Percentiles rank a stretch among this genome's conserved stretches.
phyloP scores from a whole-genome alignment of 176 grass and related monocot genomes.

The Cenchrus purpureus region DNA sequence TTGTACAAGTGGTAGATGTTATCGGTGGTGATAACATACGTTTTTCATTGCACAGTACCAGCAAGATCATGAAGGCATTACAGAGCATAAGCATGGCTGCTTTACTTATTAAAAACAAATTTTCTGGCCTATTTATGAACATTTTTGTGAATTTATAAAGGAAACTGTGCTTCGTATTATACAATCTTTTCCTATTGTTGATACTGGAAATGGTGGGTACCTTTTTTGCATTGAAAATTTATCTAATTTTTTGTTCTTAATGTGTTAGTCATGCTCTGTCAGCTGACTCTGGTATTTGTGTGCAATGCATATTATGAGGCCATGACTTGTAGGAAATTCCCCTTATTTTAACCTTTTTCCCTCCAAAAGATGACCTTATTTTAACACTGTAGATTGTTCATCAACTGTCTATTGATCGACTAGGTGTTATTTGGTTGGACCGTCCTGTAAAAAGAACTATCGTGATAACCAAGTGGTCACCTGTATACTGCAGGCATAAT shows the following conservation, averaged over 20 bases:
- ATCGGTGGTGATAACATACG: not conserved
- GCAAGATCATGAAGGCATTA: not conserved
- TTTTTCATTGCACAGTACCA: conserved; percentile 20
- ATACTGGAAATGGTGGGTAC: not conserved
- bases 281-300: not conserved
- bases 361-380: not conserved
- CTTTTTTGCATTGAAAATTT: not conserved
- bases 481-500: conserved; percentile 23
- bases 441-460: not conserved
- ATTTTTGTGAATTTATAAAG: not conserved
- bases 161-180: conserved; percentile 4
- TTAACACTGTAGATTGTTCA: conserved; percentile 20
- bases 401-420: not conserved
- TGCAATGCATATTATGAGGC: conserved; percentile 13
- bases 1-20: conserved; percentile 14
- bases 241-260: not conserved
- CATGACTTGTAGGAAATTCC: conserved; percentile 10
- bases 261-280: not conserved
- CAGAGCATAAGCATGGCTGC: not conserved
- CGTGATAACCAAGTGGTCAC: not conserved
- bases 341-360: not conserved
- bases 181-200: not conserved
- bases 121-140: conserved; percentile 22
- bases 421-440: conserved; percentile 17
- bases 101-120: conserved; percentile 3